Percentiles rank a stretch among this genome's conserved stretches.
Conservation (phyloP, 2,329 filamentous ascomycete genomes). For the Fusarium pseudonygamai region DNA sequence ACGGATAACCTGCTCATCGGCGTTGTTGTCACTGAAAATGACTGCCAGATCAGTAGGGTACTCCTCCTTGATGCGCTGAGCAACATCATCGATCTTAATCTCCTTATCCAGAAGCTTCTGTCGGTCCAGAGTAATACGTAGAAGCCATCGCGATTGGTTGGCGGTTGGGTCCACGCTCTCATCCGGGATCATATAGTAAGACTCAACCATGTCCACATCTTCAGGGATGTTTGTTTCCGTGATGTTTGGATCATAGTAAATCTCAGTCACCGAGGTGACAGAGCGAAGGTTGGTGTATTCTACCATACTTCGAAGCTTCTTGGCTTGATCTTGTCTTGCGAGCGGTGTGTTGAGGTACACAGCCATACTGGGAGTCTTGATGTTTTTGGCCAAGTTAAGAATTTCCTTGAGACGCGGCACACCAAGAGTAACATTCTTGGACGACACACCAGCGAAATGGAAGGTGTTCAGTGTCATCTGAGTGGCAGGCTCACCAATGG, state of each 20-base stretch:
- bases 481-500: constrained; percentile 97
- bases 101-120: constrained; percentile 96
- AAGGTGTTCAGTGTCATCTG: constrained; percentile 99
- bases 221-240: constrained; percentile 85
- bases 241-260: constrained; percentile 96
- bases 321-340: constrained; percentile 80
- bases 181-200: constrained; percentile 94
- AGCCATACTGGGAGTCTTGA: constrained; percentile 98
- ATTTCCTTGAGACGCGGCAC: constrained; percentile 99
- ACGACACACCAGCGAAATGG: constrained; percentile 99
- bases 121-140: constrained; percentile 91
- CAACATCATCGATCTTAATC: constrained; percentile 90
- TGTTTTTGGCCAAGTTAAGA: constrained; percentile 95
- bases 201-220: constrained; percentile 94
- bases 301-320: constrained; percentile 85
- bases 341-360: constrained; percentile 78
- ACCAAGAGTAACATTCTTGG: constrained; percentile 99
- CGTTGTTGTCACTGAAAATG: constrained; percentile 98
- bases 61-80: constrained; percentile 85
- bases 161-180: constrained; percentile 70
- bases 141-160: constrained; percentile 91
- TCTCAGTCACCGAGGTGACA: constrained; percentile 90
- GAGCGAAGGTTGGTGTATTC: constrained; percentile 95
- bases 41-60: constrained; percentile 88
- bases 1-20: constrained; percentile 92